Base-by-base conservation (phyloP, 2,329 filamentous ascomycete genomes). In the Graphiopsis chlorocephala region DNA sequence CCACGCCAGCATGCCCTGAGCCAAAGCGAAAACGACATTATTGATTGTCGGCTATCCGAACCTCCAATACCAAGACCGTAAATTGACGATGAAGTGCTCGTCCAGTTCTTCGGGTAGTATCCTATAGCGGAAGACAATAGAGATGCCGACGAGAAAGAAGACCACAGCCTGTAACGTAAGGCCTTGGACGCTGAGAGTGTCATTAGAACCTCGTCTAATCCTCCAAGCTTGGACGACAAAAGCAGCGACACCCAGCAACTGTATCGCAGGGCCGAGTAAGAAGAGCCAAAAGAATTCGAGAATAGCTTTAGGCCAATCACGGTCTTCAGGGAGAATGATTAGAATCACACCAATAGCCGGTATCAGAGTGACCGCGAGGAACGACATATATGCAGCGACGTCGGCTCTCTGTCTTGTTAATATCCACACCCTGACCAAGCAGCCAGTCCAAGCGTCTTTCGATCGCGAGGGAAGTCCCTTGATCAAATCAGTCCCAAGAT, bases 1-100 rank as follows among this genome's bases (percentile, higher is more conserved):
- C 38, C 23, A 60, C 17, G 38, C 38, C 33, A 31, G 26, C 8
- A 60, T 20, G 11, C 57, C 57, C 11, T 60, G 57, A 60, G 38
- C 38, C 23, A 60, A 7, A 6, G 57, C 57, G 14, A 61, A 61
- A 28, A 61, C 20, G 28, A 52, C 12, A 20, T 61, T 61, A 12
- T 61, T 61, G 26, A 61, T 35, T 11, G 45, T 61, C 20, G 58
- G 29, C 58, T 28, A 52, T 26, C 45, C 58, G 10, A 50, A 11
- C 20, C 26, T 61, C 45, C 58, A 61, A 28, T 52, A 61, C 45
- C 58, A 61, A 14, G 20, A 33, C 28, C 29, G 58, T 7, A 61
- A 26, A 38, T 61, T 61, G 42, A 61, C 58, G 23, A 52, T 52
- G 14, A 61, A 52, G 20, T 61, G 58, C 20, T 61, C 58, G 10